Base-by-base conservation (phyloP, 2,329 filamentous ascomycete genomes). In the Colletotrichum incanum region DNA sequence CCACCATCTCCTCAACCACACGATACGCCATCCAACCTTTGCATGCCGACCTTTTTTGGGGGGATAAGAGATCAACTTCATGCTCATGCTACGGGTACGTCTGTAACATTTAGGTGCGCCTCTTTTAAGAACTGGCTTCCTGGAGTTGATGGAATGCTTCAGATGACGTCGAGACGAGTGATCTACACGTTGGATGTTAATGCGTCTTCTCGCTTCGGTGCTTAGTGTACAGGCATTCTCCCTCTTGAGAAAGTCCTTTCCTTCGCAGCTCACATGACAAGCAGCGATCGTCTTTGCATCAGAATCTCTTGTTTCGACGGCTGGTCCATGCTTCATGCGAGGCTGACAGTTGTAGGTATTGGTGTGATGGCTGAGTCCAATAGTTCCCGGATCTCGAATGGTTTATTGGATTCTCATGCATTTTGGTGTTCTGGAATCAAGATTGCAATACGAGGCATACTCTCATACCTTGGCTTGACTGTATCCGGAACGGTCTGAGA, bases 351-450 rank as follows among this genome's bases (percentile, higher is more conserved):
- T 45, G 12, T 50, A 37, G 31, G 41, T 39, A 43, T 67, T 39
- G 50, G 20, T 34, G 39, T 63, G n/a, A 62, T 54, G 50, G 71
- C 67, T 49, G 67, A 64, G 56, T 47, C 45, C 56, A 26, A n/a
- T 55, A 37, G 31, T 55, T 20, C 63, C 62, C 23, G 63, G n/a
- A 37, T 64, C 43, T 59, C 54, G 50, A 41, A 18, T 45, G 41
- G 37, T 16, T 45, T 54, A 26, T 71, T 56, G 63, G 31, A 26
- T n/a, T 47, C 1, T 50, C 26, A 34, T 67, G 50, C 56, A 50
- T 47, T 2, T 28, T 7, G 37, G 23, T 34, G 31, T 49, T 67
- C 55, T 47, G 41, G 16, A 61, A 56, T 18, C 63, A 61, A 5
- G 3, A 18, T 11, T 9, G 37, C 8, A 50, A 62, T n/a, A 62